Conservation (phyloP, 2,329 filamentous ascomycete genomes). For the Macrophomina tecta region DNA sequence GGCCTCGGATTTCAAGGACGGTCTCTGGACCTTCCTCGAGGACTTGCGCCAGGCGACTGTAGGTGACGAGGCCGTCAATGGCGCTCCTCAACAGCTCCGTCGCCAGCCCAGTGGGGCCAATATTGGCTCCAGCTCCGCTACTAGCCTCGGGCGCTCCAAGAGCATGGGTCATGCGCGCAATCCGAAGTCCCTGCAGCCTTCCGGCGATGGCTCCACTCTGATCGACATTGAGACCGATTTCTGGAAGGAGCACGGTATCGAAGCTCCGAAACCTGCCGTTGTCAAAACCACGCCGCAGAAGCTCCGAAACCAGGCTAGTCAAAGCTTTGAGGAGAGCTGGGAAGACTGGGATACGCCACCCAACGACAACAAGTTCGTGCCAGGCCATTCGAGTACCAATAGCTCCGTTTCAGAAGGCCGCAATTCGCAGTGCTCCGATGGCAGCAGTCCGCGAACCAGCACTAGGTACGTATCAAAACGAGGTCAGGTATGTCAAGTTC, state of each 20-base stretch:
- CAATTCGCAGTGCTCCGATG: conserved; percentile 47
- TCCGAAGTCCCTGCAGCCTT: conserved; percentile 23
- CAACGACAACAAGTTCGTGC: conserved; percentile 32
- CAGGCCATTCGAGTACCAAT: conserved; percentile 46
- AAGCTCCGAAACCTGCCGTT: conserved; percentile 36
- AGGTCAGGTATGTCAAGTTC: conserved; percentile 29
- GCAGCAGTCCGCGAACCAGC: conserved; percentile 60
- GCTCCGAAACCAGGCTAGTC: conserved; percentile 46
- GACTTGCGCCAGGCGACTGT: conserved; percentile 95
- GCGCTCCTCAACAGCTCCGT: conserved; percentile 35
- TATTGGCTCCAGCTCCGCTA: conserved; percentile 11
- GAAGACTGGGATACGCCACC: conserved; percentile 57
- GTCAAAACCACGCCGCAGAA: conserved; percentile 47
- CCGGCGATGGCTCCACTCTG: conserved; percentile 35
- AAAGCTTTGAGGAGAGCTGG: conserved; percentile 59
- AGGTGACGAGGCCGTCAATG: conserved; percentile 83
- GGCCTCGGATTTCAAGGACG: conserved; percentile 86
- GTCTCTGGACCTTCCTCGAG: conserved; percentile 92
- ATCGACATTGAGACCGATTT: conserved; percentile 50
- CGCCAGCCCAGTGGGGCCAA: conserved; percentile 22
- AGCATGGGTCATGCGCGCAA: conserved; percentile 14
- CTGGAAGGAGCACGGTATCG: conserved; percentile 51
- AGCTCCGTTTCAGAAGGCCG: conserved; percentile 58
- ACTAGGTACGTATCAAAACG: conserved; percentile 53
- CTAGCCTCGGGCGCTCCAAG: conserved; percentile 15